Conservation (phyloP, 257 asterid genomes). For the Verbena officinalis region DNA sequence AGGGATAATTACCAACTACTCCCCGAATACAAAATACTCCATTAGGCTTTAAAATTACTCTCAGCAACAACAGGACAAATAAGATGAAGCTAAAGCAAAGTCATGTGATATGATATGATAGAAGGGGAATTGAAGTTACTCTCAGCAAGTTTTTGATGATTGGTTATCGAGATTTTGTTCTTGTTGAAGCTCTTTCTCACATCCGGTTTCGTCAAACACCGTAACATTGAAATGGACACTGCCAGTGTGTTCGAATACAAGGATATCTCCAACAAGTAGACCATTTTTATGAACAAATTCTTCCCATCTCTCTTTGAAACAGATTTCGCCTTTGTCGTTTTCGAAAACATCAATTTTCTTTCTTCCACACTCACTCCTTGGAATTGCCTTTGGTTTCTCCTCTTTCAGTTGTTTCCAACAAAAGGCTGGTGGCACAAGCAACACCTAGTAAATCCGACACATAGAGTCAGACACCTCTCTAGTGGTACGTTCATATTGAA, state of each 20-base stretch:
- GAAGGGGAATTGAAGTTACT: background rate
- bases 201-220: background rate
- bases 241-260: background rate
- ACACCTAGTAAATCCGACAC: too few species aligned
- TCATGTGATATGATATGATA: background rate
- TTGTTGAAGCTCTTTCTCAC: background rate
- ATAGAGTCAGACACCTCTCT: too few species aligned
- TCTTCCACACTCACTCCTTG: background rate
- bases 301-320: background rate
- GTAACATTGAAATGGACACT: conserved; percentile 3
- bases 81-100: background rate
- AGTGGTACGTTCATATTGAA: too few species aligned
- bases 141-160: too few species aligned
- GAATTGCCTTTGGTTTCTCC: background rate
- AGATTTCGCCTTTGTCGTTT: background rate
- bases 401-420: background rate
- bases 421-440: background rate
- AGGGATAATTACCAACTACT: too few species aligned
- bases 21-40: too few species aligned
- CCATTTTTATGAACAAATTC: background rate
- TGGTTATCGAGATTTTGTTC: background rate
- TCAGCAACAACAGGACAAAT: too few species aligned
- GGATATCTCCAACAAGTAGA: background rate
- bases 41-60: too few species aligned
- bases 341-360: background rate